These are phyloP conservation scores for Lizanozyma gosingica DNA, from an alignment of 1,139 yeast genomes.

Conservation along the genomic window DNA sequence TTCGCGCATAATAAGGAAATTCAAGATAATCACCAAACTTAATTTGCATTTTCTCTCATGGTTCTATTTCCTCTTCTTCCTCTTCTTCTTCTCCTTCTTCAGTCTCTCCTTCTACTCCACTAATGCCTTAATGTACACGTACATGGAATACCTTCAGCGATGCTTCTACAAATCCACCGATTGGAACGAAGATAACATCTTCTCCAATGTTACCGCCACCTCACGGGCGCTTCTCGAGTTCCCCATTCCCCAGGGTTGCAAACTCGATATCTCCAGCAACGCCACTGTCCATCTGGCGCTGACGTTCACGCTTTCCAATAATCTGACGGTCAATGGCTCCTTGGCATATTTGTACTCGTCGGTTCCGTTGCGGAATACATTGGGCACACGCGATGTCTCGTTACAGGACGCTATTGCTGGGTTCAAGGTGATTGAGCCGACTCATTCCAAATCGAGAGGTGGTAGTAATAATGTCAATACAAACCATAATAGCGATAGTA, in stretches of 20 bases:
- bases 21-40: too few species aligned
- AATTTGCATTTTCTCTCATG: conserved; percentile 1
- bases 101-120: neutral
- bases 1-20: too few species aligned
- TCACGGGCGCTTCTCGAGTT: conserved; percentile 69
- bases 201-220: conserved; percentile 63
- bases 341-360: conserved; percentile 75
- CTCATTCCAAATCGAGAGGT: conserved; percentile 1
- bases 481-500: conserved; percentile 1
- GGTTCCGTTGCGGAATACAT: conserved; percentile 40
- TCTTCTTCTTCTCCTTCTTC: conserved; percentile 12
- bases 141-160: conserved; percentile 76
- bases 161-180: conserved; percentile 60
- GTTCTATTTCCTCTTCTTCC: conserved; percentile 2
- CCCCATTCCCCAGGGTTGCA: conserved; percentile 59
- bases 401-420: conserved; percentile 77
- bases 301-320: conserved; percentile 62
- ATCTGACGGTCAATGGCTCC: conserved; percentile 69
- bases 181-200: conserved; percentile 75
- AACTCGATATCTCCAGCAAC: conserved; percentile 62
- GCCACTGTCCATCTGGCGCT: conserved; percentile 68
- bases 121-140: conserved; percentile 53
- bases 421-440: conserved; percentile 52
- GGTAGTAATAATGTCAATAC: conserved; percentile 1
- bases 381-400: conserved; percentile 45